A percentile compares a stretch with the other conserved stretches of the same genome.
Conservation (phyloP, 306 rosid species). For the Fragaria iinumae region DNA sequence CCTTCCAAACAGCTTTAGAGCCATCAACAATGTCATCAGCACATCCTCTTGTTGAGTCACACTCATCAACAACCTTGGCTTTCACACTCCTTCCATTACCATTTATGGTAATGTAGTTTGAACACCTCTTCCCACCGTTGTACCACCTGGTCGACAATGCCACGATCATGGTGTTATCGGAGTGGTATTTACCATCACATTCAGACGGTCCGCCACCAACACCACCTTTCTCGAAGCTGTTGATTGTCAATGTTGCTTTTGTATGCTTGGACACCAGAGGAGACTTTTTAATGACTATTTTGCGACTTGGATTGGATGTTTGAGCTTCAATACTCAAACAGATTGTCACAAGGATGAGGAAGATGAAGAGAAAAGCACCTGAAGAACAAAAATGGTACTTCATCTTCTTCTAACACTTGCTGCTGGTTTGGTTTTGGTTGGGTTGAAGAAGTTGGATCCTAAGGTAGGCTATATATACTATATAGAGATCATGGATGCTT, state of each 20-base stretch:
- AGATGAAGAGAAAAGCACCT: conserved; percentile 5
- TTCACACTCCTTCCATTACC: not conserved
- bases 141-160: not conserved
- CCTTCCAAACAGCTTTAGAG: not conserved
- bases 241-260: not conserved
- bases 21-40: not conserved
- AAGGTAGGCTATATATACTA: not conserved
- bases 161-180: not conserved
- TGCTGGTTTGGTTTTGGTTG: not conserved
- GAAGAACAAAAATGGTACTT: not conserved
- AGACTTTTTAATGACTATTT: not conserved
- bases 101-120: not conserved
- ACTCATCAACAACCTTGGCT: conserved; percentile 1
- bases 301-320: not conserved
- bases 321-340: not conserved
- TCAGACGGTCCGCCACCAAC: not conserved
- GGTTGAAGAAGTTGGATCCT: not conserved
- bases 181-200: not conserved
- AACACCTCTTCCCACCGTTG: not conserved
- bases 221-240: conserved; percentile 9
- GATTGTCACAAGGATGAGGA: not conserved
- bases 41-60: not conserved
- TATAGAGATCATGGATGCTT: not conserved
- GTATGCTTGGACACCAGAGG: not conserved
- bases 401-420: not conserved